phyloP scores from a whole-genome alignment of 2,329 filamentous ascomycete species.

The Tolypocladium paradoxum region DNA sequence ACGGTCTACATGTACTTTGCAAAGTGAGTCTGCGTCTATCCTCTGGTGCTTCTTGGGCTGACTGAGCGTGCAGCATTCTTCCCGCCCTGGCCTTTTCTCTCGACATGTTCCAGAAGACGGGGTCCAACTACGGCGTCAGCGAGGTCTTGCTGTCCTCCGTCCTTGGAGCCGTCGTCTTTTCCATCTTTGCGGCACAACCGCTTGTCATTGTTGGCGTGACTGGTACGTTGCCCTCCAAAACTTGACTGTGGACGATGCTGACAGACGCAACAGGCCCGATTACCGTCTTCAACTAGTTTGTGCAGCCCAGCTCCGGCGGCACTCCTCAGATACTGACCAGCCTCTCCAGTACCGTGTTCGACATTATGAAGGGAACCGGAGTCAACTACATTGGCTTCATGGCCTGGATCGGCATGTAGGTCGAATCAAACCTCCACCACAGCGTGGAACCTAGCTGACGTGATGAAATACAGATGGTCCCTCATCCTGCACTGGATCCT shows the following conservation, averaged over 20 bases:
- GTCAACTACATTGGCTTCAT: conserved; percentile 83
- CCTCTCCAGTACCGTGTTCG: conserved; percentile 62
- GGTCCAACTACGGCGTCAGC: conserved; percentile 79
- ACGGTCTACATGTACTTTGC: conserved; percentile 94
- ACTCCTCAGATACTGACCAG: neutral
- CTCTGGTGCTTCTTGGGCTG: neutral
- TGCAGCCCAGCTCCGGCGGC: neutral
- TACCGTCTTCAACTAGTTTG: conserved; percentile 80
- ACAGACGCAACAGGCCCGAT: conserved; percentile 53
- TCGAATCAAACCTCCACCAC: neutral
- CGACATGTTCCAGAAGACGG: conserved; percentile 86
- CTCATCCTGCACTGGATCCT: conserved; percentile 76
- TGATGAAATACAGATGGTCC: conserved; percentile 52
- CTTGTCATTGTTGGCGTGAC: conserved; percentile 87
- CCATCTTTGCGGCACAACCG: conserved; percentile 70
- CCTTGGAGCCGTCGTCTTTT: conserved; percentile 70
- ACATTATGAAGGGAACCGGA: conserved; percentile 68
- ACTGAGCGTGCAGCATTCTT: conserved; percentile 50
- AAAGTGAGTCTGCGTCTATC: conserved; percentile 45
- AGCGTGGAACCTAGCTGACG: neutral
- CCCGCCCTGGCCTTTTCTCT: conserved; percentile 81
- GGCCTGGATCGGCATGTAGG: conserved; percentile 76
- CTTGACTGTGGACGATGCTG: conserved; percentile 3
- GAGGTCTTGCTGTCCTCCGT: conserved; percentile 83
- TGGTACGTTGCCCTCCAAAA: conserved; percentile 28